Base-by-base conservation (phyloP, 352 stramenopile genomes). In the Globisporangium spinosum region DNA sequence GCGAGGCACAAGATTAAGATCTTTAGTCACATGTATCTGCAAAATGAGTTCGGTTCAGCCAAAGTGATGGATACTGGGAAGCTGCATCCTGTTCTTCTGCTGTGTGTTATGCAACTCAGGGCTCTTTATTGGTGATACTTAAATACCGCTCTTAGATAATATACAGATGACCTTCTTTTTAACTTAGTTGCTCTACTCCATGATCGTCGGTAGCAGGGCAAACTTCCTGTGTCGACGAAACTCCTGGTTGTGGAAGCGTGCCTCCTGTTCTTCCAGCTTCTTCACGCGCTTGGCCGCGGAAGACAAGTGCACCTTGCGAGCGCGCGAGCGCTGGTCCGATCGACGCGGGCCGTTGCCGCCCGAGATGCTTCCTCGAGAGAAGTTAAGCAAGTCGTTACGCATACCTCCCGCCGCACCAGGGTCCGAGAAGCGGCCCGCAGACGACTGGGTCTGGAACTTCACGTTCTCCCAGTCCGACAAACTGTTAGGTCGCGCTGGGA, bases 221-320 rank as follows among this genome's bases (percentile, higher is more conserved):
- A 77, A 58, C 40, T 78, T 82, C 68, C 81, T 83, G 57, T 70
- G 78, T 47, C 70, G 64, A 58, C 58, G 49, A 58, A 78, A 62
- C 58, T 72, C 58, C 63, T 79, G 68, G 62, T 77, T 53, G 51
- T 70, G 79, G 64, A 92, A 91, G 20, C 83, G 80, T 15, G 85
- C 85, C 65, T 94, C 86, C 49, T 89, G 76, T 58, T 94, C 86
- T 60, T 94, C 86, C n/a, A 92, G 78, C 61, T 79, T 88, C 72
- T 94, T 92, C 10, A 92, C 80, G 57, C 86, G 86, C 78, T 94
- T 94, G 55, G 86, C 86, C 10, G 84, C 86, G 15, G 86, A 92
- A 32, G 86, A 94, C 65, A 92, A 72, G 60, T 94, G 84, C 62
- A 94, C 81, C 25, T 87, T 87, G 20, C 76, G 76, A 8, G 73